Conservation (phyloP, 345 rosid species). For the Hibiscus syriacus region DNA sequence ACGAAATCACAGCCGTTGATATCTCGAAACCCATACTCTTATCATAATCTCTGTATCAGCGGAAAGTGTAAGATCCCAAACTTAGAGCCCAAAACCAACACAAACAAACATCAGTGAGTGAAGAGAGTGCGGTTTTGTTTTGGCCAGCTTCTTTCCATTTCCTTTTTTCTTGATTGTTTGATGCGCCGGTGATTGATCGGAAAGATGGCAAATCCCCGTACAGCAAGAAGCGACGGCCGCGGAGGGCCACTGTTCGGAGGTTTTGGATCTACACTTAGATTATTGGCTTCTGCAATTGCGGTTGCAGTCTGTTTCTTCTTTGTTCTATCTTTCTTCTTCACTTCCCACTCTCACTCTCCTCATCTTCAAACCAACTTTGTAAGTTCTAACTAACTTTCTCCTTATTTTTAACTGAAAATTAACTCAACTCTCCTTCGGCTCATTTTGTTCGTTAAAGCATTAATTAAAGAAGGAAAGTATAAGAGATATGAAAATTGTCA, state of each 20-base stretch:
- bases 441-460: neutral
- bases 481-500: neutral
- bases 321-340: constrained; percentile 41
- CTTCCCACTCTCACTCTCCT: constrained; percentile 39
- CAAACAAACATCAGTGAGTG: neutral
- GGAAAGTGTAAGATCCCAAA: neutral
- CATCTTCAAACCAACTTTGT: constrained; percentile 40
- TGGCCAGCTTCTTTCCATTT: neutral
- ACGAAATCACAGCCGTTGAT: neutral
- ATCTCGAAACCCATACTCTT: neutral
- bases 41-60: neutral
- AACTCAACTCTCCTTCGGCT: neutral
- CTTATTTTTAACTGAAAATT: neutral
- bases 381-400: constrained; percentile 12
- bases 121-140: neutral
- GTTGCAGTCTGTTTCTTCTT: constrained; percentile 41
- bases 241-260: neutral
- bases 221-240: neutral
- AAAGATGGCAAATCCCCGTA: constrained; percentile 46
- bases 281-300: constrained; percentile 37
- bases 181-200: constrained; percentile 1
- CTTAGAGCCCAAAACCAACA: neutral
- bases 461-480: neutral
- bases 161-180: neutral
- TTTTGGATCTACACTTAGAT: constrained; percentile 25